A percentile compares a stretch with the other conserved stretches of the same genome.
phyloP scores from a whole-genome alignment of 495 filamentous ascomycete genomes.

The Talaromyces proteolyticus region DNA sequence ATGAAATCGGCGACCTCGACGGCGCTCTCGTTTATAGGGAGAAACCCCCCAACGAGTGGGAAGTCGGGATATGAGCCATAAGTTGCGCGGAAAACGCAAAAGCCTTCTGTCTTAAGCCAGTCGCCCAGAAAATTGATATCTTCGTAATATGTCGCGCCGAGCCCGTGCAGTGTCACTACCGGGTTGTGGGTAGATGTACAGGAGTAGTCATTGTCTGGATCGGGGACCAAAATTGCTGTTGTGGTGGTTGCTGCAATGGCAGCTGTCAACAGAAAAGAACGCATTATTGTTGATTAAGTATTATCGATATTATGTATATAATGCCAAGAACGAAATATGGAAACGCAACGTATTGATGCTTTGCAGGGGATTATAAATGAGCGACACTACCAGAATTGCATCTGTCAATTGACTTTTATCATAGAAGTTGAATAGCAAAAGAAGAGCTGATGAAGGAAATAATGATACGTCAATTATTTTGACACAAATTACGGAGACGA shows the following conservation, averaged over 20 bases:
- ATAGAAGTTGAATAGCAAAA: too few relatives aligned
- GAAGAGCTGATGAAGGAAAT: too few relatives aligned
- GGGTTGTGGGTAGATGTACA: conserved; percentile 33
- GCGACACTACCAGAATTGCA: too few relatives aligned
- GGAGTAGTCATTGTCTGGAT: conserved; percentile 34
- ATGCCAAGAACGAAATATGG: too few relatives aligned
- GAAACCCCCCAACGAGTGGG: conserved; percentile 41
- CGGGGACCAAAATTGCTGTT: conserved; percentile 10
- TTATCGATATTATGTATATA: neutral
- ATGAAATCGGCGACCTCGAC: conserved; percentile 45
- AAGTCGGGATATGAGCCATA: conserved; percentile 45
- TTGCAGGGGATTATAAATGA: neutral
- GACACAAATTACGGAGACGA: too few relatives aligned
- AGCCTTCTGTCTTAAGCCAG: conserved; percentile 43
- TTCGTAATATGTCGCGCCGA: conserved; percentile 44
- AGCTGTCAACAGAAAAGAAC: neutral
- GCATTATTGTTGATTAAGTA: neutral
- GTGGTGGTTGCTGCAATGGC: neutral
- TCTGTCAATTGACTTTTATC: too few relatives aligned
- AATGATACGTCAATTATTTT: too few relatives aligned
- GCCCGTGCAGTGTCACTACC: conserved; percentile 46
- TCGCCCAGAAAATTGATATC: conserved; percentile 47
- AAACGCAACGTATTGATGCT: too few relatives aligned
- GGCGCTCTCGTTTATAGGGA: conserved; percentile 38
- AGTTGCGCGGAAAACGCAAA: conserved; percentile 46